A percentile compares a stretch with the other conserved stretches of the same genome.
phyloP scores from a whole-genome alignment of 108 stramenopile genomes.

The Cyclotella choctawhatcheeana region DNA sequence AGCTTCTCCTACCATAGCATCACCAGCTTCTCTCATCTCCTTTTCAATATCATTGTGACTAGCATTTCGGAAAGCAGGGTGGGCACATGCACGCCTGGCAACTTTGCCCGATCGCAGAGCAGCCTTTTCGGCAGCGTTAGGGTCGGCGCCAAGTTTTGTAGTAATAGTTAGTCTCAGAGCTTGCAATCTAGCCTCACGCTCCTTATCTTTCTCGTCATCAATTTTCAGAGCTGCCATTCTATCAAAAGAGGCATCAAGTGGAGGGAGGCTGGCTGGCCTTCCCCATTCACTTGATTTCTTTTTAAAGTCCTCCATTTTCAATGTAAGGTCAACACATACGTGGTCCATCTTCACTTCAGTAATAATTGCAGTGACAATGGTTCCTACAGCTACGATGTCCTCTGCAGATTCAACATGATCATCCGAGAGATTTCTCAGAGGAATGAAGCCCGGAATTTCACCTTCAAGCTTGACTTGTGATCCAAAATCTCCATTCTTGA shows the following conservation, averaged over 20 bases:
- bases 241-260: slow-evolving; percentile 77
- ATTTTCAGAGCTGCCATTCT: slow-evolving; percentile 58
- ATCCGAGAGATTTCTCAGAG: slow-evolving; percentile 81
- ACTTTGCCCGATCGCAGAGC: slow-evolving; percentile 63
- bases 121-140: slow-evolving; percentile 27
- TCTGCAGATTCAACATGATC: slow-evolving; percentile 88
- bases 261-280: slow-evolving; percentile 70
- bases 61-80: slow-evolving; percentile 88
- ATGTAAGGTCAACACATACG: slow-evolving; percentile 87
- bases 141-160: slow-evolving; percentile 51
- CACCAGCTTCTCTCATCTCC: slow-evolving; percentile 74
- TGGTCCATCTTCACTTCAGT: slow-evolving; percentile 93
- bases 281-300: slow-evolving; percentile 84
- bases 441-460: slow-evolving; percentile 86
- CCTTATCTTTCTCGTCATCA: slow-evolving; percentile 79
- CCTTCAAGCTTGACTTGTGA: slow-evolving; percentile 89
- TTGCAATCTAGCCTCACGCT: slow-evolving; percentile 76
- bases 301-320: slow-evolving; percentile 85
- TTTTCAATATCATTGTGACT: slow-evolving; percentile 70
- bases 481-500: slow-evolving; percentile 85
- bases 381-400: slow-evolving; percentile 78
- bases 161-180: slow-evolving; percentile 65
- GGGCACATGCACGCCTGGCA: slow-evolving; percentile 81
- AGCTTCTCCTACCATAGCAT: slow-evolving; percentile 85
- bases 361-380: slow-evolving; percentile 81